These are phyloP conservation scores for Penicillium nordicum DNA, from an alignment of 2,329 filamentous ascomycete species.

Conservation along the genomic window DNA sequence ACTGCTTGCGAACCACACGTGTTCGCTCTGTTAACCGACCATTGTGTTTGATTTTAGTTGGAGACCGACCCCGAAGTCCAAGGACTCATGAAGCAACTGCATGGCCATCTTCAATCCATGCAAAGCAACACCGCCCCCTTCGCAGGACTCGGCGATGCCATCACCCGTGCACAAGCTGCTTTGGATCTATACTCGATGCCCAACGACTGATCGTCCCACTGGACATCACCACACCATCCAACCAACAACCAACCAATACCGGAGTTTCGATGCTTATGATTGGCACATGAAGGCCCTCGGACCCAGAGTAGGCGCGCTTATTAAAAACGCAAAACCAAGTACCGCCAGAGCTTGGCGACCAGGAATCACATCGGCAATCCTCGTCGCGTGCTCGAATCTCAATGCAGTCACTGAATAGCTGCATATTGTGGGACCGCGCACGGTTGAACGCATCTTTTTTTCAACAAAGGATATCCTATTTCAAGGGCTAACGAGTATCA, in stretches of 20 bases:
- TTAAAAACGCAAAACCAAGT: neutral
- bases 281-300: conserved; percentile 29
- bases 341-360: neutral
- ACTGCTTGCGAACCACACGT: neutral
- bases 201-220: conserved; percentile 29
- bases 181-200: conserved; percentile 30
- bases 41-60: conserved; percentile 25
- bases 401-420: conserved; percentile 3
- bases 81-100: conserved; percentile 39
- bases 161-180: conserved; percentile 37
- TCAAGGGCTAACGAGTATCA: neutral
- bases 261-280: conserved; percentile 17
- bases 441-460: neutral
- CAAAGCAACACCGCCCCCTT: conserved; percentile 41
- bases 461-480: neutral
- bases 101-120: conserved; percentile 45
- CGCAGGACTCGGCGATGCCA: conserved; percentile 36
- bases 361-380: neutral
- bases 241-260: neutral
- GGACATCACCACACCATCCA: neutral
- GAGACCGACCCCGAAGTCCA: conserved; percentile 38
- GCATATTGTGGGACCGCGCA: conserved; percentile 1
- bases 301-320: neutral
- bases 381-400: conserved; percentile 10
- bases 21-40: conserved; percentile 9